Conservation (phyloP, 2,329 filamentous ascomycete genomes). For the Thermothelomyces thermophilus region DNA sequence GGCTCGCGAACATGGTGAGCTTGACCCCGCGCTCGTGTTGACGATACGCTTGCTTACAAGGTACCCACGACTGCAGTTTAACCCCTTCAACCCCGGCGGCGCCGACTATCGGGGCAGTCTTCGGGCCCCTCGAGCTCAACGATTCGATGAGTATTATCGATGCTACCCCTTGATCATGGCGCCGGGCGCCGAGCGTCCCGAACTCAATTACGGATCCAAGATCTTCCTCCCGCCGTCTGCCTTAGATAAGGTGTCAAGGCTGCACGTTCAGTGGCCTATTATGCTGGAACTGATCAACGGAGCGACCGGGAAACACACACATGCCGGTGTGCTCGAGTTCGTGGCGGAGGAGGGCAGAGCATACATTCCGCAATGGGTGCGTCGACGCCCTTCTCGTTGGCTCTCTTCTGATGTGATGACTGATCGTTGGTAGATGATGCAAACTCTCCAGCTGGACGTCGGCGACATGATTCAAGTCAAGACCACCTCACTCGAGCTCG, state of each 20-base stretch:
- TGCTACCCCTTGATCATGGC: slow-evolving; percentile 96
- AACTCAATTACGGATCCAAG: slow-evolving; percentile 94
- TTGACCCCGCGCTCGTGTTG: not conserved
- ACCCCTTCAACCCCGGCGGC: slow-evolving; percentile 30
- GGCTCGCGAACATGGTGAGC: slow-evolving; percentile 15
- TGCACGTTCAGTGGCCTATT: slow-evolving; percentile 96
- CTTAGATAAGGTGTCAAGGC: slow-evolving; percentile 88
- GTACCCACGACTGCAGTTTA: slow-evolving; percentile 25
- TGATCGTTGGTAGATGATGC: slow-evolving; percentile 66
- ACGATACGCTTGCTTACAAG: not conserved
- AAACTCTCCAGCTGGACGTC: slow-evolving; percentile 79
- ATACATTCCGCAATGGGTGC: slow-evolving; percentile 90
- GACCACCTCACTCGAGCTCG: slow-evolving; percentile 84
- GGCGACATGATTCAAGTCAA: slow-evolving; percentile 94
- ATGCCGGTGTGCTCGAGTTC: slow-evolving; percentile 94
- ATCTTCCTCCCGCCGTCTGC: slow-evolving; percentile 95
- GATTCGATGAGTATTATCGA: slow-evolving; percentile 97
- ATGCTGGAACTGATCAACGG: slow-evolving; percentile 95
- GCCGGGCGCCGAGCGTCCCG: slow-evolving; percentile 77
- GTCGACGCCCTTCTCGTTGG: slow-evolving; percentile 25
- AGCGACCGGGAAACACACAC: slow-evolving; percentile 69
- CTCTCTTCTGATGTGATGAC: not conserved
- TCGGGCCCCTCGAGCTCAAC: slow-evolving; percentile 52
- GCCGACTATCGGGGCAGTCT: slow-evolving; percentile 10
- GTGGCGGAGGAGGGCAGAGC: slow-evolving; percentile 95